Conservation (phyloP, 495 filamentous ascomycete genomes). For the Neurospora sp. region DNA sequence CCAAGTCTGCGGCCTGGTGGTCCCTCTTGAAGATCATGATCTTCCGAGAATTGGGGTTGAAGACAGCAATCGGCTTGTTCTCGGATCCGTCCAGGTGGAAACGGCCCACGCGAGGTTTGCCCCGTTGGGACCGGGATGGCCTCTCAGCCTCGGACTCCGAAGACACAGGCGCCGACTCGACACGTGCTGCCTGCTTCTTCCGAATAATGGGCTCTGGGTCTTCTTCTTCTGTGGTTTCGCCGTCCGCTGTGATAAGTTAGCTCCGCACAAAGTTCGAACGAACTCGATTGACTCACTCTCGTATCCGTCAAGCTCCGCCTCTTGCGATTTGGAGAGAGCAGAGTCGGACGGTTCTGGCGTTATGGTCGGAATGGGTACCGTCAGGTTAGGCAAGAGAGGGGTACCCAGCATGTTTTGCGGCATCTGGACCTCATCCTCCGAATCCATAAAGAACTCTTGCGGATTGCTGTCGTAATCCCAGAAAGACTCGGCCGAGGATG, state of each 20-base stretch:
- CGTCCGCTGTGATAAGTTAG: slow-evolving; percentile 64
- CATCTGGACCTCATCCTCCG: slow-evolving; percentile 21
- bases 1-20: slow-evolving; percentile 31
- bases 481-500: slow-evolving; percentile 34
- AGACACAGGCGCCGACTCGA: slow-evolving; percentile 23
- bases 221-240: slow-evolving; percentile 81
- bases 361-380: slow-evolving; percentile 23
- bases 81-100: slow-evolving; percentile 46
- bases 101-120: slow-evolving; percentile 40
- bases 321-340: slow-evolving; percentile 26
- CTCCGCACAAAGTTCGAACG: slow-evolving; percentile 19
- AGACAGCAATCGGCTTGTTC: slow-evolving; percentile 62
- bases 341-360: slow-evolving; percentile 21
- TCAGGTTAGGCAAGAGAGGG: background rate
- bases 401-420: background rate
- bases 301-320: slow-evolving; percentile 58
- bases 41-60: slow-evolving; percentile 59
- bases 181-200: slow-evolving; percentile 41
- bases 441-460: slow-evolving; percentile 13
- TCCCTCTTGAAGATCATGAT: slow-evolving; percentile 54
- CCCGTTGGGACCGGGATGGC: slow-evolving; percentile 24
- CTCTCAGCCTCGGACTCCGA: slow-evolving; percentile 38
- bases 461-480: slow-evolving; percentile 32
- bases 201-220: slow-evolving; percentile 47
- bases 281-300: slow-evolving; percentile 52